A percentile compares a stretch with the other conserved stretches of the same genome.
phyloP scores from a whole-genome alignment of 495 filamentous ascomycete species.

The Lichenothelia convexa region DNA sequence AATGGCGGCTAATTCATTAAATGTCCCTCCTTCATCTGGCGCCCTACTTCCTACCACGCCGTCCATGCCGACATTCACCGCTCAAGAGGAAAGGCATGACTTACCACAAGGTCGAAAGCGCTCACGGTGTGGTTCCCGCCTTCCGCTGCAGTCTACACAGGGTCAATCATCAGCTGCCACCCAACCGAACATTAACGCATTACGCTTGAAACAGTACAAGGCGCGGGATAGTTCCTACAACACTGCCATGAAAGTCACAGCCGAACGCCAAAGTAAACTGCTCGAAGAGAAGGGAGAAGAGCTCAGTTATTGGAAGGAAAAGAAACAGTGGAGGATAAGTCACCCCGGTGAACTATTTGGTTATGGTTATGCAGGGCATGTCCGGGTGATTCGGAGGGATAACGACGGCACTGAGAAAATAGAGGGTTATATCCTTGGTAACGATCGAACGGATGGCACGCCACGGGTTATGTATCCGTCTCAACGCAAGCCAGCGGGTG shows the following conservation, averaged over 20 bases:
- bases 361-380: constrained; percentile 71
- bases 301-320: constrained; percentile 30
- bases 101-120: constrained; percentile 35
- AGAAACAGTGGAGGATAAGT: constrained; percentile 29
- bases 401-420: no score
- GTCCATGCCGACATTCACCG: neutral
- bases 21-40: neutral
- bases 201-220: constrained; percentile 57
- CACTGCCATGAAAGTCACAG: constrained; percentile 35
- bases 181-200: constrained; percentile 24
- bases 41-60: neutral
- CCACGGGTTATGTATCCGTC: constrained; percentile 52
- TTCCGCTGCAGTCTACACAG: constrained; percentile 14
- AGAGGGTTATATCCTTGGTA: no score
- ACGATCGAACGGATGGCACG: constrained; percentile 53
- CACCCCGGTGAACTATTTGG: constrained; percentile 52
- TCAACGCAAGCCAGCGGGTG: constrained; percentile 52
- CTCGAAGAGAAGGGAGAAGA: constrained; percentile 30
- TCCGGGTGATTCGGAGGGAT: no score
- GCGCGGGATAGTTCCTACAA: constrained; percentile 57
- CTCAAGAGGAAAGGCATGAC: constrained; percentile 29
- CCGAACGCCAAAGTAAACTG: constrained; percentile 12
- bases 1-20: constrained; percentile 30
- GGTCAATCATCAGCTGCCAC: constrained; percentile 3
- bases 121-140: constrained; percentile 38